These are phyloP conservation scores for Backusella tarrabulga DNA, from an alignment of 192 early-diverging fungal genomes.

Conservation along the genomic window DNA sequence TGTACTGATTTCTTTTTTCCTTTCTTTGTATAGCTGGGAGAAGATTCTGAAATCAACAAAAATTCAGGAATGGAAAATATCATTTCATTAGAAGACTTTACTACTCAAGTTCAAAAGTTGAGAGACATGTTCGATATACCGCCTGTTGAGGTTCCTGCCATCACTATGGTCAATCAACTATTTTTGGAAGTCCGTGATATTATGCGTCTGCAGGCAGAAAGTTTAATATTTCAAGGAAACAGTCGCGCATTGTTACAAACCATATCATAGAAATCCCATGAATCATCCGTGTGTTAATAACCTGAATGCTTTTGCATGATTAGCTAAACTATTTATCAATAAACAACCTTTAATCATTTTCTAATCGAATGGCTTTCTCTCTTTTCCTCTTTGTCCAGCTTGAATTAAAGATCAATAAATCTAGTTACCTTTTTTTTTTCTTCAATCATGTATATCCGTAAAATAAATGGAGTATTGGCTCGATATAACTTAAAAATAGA, in stretches of 20 bases:
- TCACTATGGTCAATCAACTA: constrained; percentile 33
- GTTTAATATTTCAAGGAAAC: constrained; percentile 4
- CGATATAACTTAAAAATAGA: no score
- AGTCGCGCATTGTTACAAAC: constrained; percentile 4
- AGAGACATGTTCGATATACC: constrained; percentile 43
- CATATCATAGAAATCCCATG: not conserved
- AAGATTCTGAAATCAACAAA: not conserved
- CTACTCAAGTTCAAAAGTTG: not conserved
- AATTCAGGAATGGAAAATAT: not conserved
- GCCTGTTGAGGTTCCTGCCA: constrained; percentile 27
- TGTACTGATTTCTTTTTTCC: not conserved
- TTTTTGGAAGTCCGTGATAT: constrained; percentile 37
- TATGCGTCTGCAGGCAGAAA: constrained; percentile 37
- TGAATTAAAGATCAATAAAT: no score
- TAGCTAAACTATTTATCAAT: not conserved
- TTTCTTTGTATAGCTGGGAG: not conserved
- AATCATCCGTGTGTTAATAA: not conserved
- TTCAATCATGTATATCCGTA: no score
- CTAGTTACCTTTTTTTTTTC: no score
- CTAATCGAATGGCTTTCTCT: not conserved
- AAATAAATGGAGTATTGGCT: no score
- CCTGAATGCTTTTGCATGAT: not conserved
- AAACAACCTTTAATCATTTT: not conserved
- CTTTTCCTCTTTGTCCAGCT: no score
- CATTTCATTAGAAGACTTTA: constrained; percentile 14